Conservation (phyloP, 2,329 filamentous ascomycete genomes). For the Gyromitra esculenta region DNA sequence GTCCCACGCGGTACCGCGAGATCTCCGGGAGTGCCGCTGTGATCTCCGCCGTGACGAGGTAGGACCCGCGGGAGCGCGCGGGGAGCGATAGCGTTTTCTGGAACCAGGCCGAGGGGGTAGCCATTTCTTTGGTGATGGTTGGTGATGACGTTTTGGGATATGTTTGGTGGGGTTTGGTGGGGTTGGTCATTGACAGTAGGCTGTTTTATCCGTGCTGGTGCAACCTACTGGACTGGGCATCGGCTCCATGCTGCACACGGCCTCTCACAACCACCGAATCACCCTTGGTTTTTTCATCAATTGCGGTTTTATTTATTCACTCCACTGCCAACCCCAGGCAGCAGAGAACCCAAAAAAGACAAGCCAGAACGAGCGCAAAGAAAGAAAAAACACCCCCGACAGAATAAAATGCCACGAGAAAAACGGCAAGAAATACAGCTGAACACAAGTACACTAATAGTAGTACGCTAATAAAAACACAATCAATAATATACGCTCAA, state of each 20-base stretch:
- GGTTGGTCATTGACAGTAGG: not conserved
- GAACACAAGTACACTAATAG: not conserved
- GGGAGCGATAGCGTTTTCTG: conserved; percentile 56
- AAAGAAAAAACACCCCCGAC: not conserved
- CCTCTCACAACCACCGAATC: not conserved
- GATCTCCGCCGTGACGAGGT: conserved; percentile 86
- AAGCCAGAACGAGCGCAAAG: not conserved
- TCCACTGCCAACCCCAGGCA: not conserved
- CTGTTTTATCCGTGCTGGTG: not conserved
- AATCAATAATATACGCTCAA: conserved; percentile 37
- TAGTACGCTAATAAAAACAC: conserved; percentile 34
- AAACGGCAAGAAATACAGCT: not conserved
- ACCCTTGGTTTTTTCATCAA: not conserved
- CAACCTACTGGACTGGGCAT: too few relatives aligned
- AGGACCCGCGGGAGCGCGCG: conserved; percentile 79
- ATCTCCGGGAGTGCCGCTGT: conserved; percentile 79
- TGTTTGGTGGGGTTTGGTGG: not conserved
- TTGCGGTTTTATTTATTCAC: conserved; percentile 4
- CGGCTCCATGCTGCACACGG: not conserved
- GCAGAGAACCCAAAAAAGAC: not conserved
- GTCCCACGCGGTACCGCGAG: conserved; percentile 80
- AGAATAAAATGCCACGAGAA: not conserved
- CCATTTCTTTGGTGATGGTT: conserved; percentile 12
- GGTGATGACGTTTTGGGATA: conserved; percentile 57
- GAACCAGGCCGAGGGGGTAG: conserved; percentile 59